These are phyloP conservation scores for Coniophora puteana DNA, from an alignment of 1,284 basidiomycete genomes.

Conservation along the genomic window DNA sequence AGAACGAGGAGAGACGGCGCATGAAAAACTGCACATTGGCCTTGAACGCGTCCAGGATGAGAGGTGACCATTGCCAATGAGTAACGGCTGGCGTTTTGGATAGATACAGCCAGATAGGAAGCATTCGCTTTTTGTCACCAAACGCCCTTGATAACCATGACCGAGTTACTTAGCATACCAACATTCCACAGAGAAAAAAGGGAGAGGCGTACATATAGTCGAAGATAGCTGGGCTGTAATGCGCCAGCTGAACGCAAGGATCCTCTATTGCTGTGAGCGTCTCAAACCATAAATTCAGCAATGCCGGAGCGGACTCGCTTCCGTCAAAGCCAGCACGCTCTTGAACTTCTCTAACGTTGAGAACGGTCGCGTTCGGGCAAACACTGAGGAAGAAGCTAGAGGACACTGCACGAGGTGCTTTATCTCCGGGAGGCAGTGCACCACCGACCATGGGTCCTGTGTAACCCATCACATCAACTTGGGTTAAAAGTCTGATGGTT, in stretches of 20 bases:
- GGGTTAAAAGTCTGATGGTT: neutral
- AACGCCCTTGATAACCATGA: constrained; percentile 32
- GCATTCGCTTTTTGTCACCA: constrained; percentile 27
- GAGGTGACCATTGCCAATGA: constrained; percentile 37
- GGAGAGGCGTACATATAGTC: too few relatives aligned
- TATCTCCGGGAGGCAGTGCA: constrained; percentile 25
- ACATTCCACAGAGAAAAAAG: neutral
- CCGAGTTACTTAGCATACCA: too few relatives aligned
- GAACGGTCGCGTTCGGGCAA: constrained; percentile 31
- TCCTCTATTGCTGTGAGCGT: constrained; percentile 28
- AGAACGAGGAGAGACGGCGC: constrained; percentile 9
- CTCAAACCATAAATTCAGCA: constrained; percentile 34
- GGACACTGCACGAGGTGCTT: constrained; percentile 32
- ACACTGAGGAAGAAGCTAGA: constrained; percentile 32
- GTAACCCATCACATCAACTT: neutral
- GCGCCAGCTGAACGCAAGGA: constrained; percentile 30
- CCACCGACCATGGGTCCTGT: constrained; percentile 38
- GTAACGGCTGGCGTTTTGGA: constrained; percentile 32
- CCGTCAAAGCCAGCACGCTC: constrained; percentile 24
- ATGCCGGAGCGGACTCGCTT: constrained; percentile 12
- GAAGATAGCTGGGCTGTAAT: constrained; percentile 24
- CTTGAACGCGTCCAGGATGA: constrained; percentile 32
- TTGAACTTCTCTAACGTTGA: constrained; percentile 23
- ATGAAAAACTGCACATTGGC: constrained; percentile 29
- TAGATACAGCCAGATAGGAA: constrained; percentile 34